Conservation (phyloP, 331 rosid genomes). For the Erythrophleum ivorense region DNA sequence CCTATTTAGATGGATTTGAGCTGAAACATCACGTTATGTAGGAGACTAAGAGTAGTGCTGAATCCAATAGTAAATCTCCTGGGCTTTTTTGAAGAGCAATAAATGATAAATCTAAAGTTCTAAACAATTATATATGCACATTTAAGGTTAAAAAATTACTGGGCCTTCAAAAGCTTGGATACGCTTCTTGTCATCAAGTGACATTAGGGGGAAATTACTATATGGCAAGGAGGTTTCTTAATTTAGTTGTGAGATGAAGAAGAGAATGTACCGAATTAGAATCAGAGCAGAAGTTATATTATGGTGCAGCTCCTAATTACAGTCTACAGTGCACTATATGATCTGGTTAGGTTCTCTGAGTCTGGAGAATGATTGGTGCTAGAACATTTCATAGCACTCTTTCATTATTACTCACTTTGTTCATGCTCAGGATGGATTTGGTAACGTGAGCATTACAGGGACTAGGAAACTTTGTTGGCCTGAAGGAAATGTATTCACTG, state of each 20-base stretch:
- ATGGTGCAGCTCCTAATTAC: background rate
- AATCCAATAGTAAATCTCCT: constrained; percentile 10
- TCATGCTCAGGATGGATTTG: background rate
- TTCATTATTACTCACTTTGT: background rate
- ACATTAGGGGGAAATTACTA: background rate
- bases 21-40: no score
- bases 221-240: background rate
- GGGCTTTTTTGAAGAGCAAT: background rate
- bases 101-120: background rate
- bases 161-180: constrained; percentile 1
- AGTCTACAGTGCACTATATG: background rate
- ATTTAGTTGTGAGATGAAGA: background rate
- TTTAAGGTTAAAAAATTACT: background rate
- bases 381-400: background rate
- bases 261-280: background rate
- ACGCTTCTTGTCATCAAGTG: background rate
- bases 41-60: background rate
- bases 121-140: background rate
- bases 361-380: background rate
- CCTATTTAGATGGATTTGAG: background rate
- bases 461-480: background rate
- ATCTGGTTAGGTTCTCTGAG: background rate
- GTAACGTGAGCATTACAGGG: background rate
- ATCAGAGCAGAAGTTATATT: background rate
- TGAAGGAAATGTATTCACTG: background rate